These are phyloP conservation scores for Triangularia verruculosa DNA, from an alignment of 2,329 filamentous ascomycete species.

Conservation along the genomic window DNA sequence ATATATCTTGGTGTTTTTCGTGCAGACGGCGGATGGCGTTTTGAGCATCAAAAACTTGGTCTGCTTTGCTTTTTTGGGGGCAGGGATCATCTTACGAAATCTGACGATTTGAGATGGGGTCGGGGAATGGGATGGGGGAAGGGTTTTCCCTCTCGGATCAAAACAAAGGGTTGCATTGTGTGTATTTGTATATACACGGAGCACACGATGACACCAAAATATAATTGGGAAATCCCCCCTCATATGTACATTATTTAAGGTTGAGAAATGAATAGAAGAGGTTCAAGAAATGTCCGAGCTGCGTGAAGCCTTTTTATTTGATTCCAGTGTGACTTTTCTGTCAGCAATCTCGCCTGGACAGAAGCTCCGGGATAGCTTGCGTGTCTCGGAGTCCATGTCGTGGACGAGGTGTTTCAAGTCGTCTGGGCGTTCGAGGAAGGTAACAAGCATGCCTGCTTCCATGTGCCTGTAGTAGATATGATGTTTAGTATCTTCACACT, in stretches of 20 bases:
- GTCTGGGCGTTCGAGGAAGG: neutral
- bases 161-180: neutral
- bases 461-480: neutral
- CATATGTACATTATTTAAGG: slow-evolving; percentile 32
- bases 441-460: neutral
- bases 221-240: slow-evolving; percentile 50
- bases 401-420: neutral
- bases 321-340: neutral
- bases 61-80: slow-evolving; percentile 32
- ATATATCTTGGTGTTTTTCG: slow-evolving; percentile 35
- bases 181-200: neutral
- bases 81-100: slow-evolving; percentile 40
- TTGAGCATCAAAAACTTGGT: slow-evolving; percentile 45
- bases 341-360: neutral
- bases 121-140: slow-evolving; percentile 37
- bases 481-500: neutral
- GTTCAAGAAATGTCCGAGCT: neutral
- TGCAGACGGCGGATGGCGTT: slow-evolving; percentile 50
- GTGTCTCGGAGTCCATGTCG: neutral
- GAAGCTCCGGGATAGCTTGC: neutral
- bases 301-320: neutral
- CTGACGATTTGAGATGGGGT: slow-evolving; percentile 44
- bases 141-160: neutral
- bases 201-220: slow-evolving; percentile 4
- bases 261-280: neutral